phyloP scores from a whole-genome alignment of 2,329 filamentous ascomycete species.

The Claviceps citrina region DNA sequence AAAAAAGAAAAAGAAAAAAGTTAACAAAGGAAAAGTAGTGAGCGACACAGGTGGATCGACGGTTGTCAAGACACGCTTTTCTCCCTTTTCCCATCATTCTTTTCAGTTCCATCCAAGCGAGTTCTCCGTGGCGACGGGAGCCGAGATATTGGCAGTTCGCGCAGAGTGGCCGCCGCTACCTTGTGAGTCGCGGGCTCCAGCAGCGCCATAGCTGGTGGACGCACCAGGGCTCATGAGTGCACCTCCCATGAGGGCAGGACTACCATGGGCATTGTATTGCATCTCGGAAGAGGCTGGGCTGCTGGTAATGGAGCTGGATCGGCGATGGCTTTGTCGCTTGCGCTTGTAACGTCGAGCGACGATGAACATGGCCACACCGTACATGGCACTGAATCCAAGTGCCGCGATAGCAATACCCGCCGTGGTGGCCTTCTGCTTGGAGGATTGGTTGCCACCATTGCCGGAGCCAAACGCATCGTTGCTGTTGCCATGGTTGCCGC shows the following conservation, averaged over 20 bases:
- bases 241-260: conserved; percentile 55
- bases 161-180: conserved; percentile 47
- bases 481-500: conserved; percentile 20
- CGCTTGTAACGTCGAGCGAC: conserved; percentile 81
- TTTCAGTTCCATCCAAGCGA: conserved; percentile 81
- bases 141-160: conserved; percentile 58
- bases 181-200: conserved; percentile 39
- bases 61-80: neutral
- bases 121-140: conserved; percentile 84
- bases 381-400: conserved; percentile 65
- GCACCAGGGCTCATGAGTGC: conserved; percentile 44
- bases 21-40: conserved; percentile 6
- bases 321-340: conserved; percentile 62
- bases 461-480: conserved; percentile 28
- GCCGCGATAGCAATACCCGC: conserved; percentile 62
- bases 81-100: conserved; percentile 2
- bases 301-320: conserved; percentile 55
- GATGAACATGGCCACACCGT: conserved; percentile 88
- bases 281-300: conserved; percentile 33
- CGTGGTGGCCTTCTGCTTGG: conserved; percentile 46
- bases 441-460: conserved; percentile 33
- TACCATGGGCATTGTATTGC: conserved; percentile 33
- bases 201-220: conserved; percentile 35
- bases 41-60: conserved; percentile 8
- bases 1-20: conserved; percentile 7